Percentiles rank a stretch among this genome's conserved stretches.
Evolutionary conservation across 257 asterid species (phyloP).

Genomic region (Solanum pimpinellifolium): DNA sequence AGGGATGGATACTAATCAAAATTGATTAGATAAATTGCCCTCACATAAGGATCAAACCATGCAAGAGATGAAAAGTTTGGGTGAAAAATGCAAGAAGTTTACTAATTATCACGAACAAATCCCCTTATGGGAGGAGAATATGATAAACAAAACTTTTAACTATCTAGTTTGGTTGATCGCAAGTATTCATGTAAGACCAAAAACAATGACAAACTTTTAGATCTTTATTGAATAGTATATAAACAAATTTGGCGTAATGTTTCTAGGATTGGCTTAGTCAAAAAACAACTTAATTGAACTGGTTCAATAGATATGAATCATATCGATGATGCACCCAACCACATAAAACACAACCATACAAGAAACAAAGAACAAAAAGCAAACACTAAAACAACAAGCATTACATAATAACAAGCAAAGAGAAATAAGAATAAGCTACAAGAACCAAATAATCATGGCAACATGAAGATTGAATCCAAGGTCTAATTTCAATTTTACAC

Average conservation of each 20-base stretch:
- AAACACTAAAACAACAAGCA: no score
- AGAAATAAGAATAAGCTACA: no score
- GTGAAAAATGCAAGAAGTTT: not conserved
- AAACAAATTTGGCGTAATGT: not conserved
- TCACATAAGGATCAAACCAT: not conserved
- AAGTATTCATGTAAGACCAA: not conserved
- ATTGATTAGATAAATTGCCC: not conserved
- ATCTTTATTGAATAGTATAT: not conserved
- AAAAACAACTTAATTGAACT: not conserved
- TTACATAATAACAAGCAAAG: no score
- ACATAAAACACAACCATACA: no score
- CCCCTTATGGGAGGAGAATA: not conserved
- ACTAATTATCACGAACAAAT: not conserved
- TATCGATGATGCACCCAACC: not conserved
- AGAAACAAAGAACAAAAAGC: no score
- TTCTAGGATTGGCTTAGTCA: not conserved
- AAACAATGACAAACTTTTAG: not conserved
- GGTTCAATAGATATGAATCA: not conserved
- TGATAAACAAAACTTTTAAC: no score
- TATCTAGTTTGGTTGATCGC: not conserved
- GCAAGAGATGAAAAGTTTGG: not conserved
- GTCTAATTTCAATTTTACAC: no score
- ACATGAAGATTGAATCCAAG: no score
- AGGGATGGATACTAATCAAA: not conserved
- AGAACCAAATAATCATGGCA: no score